Conservation (phyloP, 2,329 filamentous ascomycete genomes). For the Elsinoe ampelina region DNA sequence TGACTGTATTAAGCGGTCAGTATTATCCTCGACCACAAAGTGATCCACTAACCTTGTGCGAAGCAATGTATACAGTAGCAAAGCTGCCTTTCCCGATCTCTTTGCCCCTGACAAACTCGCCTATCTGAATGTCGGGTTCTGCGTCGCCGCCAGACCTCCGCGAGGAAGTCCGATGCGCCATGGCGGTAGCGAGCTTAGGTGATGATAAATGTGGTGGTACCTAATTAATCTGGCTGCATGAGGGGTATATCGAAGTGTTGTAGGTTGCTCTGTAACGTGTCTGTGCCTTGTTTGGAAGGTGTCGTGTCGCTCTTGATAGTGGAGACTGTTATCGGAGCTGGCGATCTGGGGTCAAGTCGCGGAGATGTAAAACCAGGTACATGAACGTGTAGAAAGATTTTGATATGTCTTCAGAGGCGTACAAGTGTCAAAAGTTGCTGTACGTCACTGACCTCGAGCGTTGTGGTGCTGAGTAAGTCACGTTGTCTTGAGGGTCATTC, state of each 20-base stretch:
- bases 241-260: background rate
- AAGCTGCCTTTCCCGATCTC: slow-evolving; percentile 98
- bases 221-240: slow-evolving; percentile 4
- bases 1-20: slow-evolving; percentile 11
- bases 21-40: background rate
- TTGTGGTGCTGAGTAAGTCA: slow-evolving; percentile 13
- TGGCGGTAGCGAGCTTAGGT: background rate
- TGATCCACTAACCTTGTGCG: slow-evolving; percentile 24
- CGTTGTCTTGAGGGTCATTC: slow-evolving; percentile 13
- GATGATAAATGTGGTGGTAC: background rate
- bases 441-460: slow-evolving; percentile 8
- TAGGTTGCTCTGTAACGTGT: background rate
- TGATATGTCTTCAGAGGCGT: background rate
- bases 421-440: background rate
- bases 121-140: slow-evolving; percentile 44
- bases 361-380: background rate
- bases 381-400: background rate
- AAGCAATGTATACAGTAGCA: slow-evolving; percentile 68
- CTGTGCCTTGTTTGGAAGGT: background rate
- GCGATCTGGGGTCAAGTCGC: slow-evolving; percentile 6
- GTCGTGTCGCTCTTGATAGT: slow-evolving; percentile 2
- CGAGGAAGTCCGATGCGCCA: slow-evolving; percentile 10
- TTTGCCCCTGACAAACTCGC: slow-evolving; percentile 71
- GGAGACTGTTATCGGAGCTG: slow-evolving; percentile 1
- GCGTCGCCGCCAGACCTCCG: slow-evolving; percentile 12